Base-by-base conservation (phyloP, 495 filamentous ascomycete species). In the Penicillium angulare region DNA sequence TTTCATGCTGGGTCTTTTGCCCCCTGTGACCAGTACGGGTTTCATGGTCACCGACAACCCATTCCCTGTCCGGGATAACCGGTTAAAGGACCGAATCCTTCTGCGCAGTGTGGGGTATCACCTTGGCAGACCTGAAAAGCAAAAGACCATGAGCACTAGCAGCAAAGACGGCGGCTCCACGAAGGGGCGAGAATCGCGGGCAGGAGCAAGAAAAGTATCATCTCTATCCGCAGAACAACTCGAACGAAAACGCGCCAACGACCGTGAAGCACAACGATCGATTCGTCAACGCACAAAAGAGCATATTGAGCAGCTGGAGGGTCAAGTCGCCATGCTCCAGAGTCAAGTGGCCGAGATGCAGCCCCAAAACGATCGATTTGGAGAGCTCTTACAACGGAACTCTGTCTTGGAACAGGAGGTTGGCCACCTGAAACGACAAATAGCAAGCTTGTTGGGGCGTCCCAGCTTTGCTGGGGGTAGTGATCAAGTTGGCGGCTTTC, bases 181-280 rank as follows among this genome's bases (percentile, higher is more conserved):
- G 18, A 72, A 64, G 48, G 71, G 62, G 47, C 62, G 68, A 41
- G 76, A 79, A 39, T 79, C 81, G 18, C 73, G 82, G 52, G 78
- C 79, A 13, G 81, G 82, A 2, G 79, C 80, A 22, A 71, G 83
- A 49, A 84, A 78, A 55, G 82, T 85, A 27, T 73, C 79, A 5
- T 76, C 77, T 2, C 65, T 85, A 42, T 79, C 79, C 5, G 72
- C 75, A 20, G 80, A 81, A 34, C 81, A 85, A 54, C 67, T 85
- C 20, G 82, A 85, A 49, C 71, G 81, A 38, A 85, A 85, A 55
- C 76, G 82, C 44, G 80, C 80, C 42, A 83, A 83, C 61, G 82
- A 85, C 53, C 78, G 82, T 38, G 82, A 85, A 56, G 81, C 82
- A 23, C 82, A 85, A 53, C 71, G 80, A 50, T 79, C 77, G n/a